Evolutionary conservation across 345 rosid species (phyloP).

Genomic region (Stellera chamaejasme): DNA sequence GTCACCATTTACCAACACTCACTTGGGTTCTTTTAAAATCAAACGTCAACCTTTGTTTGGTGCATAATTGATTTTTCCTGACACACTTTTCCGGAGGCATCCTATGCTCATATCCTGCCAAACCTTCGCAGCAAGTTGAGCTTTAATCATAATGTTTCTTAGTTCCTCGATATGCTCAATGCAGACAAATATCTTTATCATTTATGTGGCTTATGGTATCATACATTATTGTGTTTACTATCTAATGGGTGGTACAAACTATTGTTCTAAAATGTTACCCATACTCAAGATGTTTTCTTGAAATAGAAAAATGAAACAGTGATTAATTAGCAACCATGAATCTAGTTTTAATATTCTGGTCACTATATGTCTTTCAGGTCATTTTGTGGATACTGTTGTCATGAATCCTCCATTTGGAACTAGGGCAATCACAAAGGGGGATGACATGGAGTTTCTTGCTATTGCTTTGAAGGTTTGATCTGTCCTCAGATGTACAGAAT

Average conservation of each 20-base stretch:
- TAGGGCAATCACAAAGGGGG: conserved; percentile 55
- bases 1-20: too few species aligned
- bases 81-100: too few species aligned
- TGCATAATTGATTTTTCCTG: too few species aligned
- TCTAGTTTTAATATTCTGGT: conserved; percentile 1
- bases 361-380: conserved; percentile 29
- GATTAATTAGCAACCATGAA: not conserved
- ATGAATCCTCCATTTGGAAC: conserved; percentile 99
- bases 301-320: too few species aligned
- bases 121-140: too few species aligned
- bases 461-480: conserved; percentile 57
- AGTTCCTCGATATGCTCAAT: not conserved
- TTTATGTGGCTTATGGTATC: not conserved
- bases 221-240: not conserved
- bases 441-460: conserved; percentile 76
- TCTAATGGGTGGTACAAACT: too few species aligned
- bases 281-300: not conserved
- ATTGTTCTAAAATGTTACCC: too few species aligned
- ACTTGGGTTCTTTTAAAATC: too few species aligned
- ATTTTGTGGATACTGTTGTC: conserved; percentile 63
- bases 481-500: conserved; percentile 6
- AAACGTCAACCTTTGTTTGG: too few species aligned
- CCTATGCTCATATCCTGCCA: too few species aligned
- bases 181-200: not conserved
- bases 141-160: not conserved